Evolutionary conservation across 2,329 filamentous ascomycete species (phyloP).

Genomic region (Chaetomium strumarium): DNA sequence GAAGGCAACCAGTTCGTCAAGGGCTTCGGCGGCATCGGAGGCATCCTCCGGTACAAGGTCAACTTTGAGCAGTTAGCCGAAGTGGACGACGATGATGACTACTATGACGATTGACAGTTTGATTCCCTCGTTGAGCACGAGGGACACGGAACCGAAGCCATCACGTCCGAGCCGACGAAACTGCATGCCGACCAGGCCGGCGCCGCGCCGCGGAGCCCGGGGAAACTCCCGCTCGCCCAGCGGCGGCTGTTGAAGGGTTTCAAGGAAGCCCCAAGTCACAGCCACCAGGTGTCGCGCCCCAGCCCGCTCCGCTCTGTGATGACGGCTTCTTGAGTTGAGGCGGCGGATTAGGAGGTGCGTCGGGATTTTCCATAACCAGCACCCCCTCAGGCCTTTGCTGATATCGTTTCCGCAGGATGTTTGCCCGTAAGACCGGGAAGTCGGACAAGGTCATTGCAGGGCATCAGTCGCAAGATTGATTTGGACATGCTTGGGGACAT

Average conservation of each 20-base stretch:
- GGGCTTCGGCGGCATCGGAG: constrained; percentile 97
- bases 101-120: constrained; percentile 88
- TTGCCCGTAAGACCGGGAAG: constrained; percentile 24
- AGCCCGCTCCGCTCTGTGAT: constrained; percentile 65
- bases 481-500: constrained; percentile 16
- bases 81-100: constrained; percentile 83
- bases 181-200: constrained; percentile 34
- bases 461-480: constrained; percentile 18
- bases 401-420: constrained; percentile 11
- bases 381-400: not conserved
- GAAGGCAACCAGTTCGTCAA: constrained; percentile 99
- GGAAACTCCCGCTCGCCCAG: constrained; percentile 34
- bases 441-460: constrained; percentile 24
- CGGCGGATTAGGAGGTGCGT: constrained; percentile 13
- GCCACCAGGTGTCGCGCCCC: constrained; percentile 51
- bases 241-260: constrained; percentile 43
- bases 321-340: constrained; percentile 51
- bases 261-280: constrained; percentile 39
- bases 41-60: constrained; percentile 97
- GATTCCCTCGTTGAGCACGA: constrained; percentile 82
- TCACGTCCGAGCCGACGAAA: constrained; percentile 30
- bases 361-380: not conserved
- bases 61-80: constrained; percentile 99
- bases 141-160: constrained; percentile 65
- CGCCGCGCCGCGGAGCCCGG: constrained; percentile 34